Evolutionary conservation across 371 early-diverging fungal species (phyloP), one percentile per base, ranked within the genome.

Genomic region (Dichotomocladium elegans): DNA sequence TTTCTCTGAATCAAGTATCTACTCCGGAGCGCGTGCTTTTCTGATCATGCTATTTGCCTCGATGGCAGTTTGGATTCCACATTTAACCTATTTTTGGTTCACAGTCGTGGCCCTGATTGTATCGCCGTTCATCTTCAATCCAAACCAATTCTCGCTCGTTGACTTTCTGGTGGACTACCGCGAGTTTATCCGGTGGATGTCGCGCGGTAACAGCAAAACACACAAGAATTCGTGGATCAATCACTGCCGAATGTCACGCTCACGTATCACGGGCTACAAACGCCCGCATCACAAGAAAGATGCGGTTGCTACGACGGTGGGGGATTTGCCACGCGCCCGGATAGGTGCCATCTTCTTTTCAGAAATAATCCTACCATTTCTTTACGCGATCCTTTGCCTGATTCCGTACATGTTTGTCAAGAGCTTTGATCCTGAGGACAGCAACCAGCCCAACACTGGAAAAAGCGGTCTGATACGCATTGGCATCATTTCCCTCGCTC

Each of bases 81-180:
- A 89, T 30, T 54, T 93, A 52, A 66, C 86, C 45, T 93, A 93
- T 68, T 92, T 94, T 55, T 93, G 93, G 92, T 77, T 93, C 33
- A 90, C 89, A 11, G 87, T 86, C 26, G 58, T 87, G 17, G 87
- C 90, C 1, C 62, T 92, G 30, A 68, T 83, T 46, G 61, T 91
- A 22, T 85, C 90, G 33, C 92, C 93, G 0, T 92, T 89, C 64
- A 54, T 92, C 19, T 92, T 90, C 66, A 92, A 92, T 56, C 92
- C 91, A 7, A 89, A 89, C 53, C 90, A 90, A 61, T 92, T 92
- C 52, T 72, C 83, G 4, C 70, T 84, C 30, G 70, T 74, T 1
- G 91, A 90, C 50, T 90, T 91, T 55, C 72, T 92, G 53, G 57
- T 89, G 6, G 93, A 92, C 54, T 92, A 91, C 60, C 81, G 82